These are phyloP conservation scores for Plantago rigida DNA, from an alignment of 305 asterid species.

Conservation along the genomic window DNA sequence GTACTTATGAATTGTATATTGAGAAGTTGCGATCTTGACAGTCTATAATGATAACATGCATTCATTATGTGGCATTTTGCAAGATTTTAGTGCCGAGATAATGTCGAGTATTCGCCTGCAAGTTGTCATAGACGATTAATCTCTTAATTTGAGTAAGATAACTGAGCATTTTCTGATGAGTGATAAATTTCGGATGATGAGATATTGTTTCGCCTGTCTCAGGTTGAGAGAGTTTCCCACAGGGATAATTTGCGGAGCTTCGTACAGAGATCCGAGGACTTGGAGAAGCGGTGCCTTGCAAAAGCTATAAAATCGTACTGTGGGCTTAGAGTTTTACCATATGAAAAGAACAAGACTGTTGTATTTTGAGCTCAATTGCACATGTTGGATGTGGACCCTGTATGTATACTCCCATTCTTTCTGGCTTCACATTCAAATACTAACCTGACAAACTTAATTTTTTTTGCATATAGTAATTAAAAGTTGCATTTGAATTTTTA, in stretches of 20 bases:
- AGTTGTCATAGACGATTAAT: too few relatives aligned
- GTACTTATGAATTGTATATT: too few relatives aligned
- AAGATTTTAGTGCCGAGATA: background rate
- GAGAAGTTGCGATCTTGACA: too few relatives aligned
- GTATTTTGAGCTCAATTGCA: conserved; percentile 45
- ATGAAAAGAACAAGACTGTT: conserved; percentile 61
- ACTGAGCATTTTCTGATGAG: too few relatives aligned
- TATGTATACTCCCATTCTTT: conserved; percentile 23
- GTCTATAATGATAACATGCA: too few relatives aligned
- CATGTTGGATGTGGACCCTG: conserved; percentile 14
- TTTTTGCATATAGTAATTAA: conserved; percentile 14
- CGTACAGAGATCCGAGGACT: conserved; percentile 72
- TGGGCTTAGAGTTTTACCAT: conserved; percentile 79
- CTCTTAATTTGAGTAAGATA: too few relatives aligned
- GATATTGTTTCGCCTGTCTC: conserved; percentile 22
- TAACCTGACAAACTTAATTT: background rate
- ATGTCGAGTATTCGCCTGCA: too few relatives aligned
- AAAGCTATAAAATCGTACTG: conserved; percentile 83
- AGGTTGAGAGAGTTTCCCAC: conserved; percentile 89
- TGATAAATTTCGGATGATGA: too few relatives aligned
- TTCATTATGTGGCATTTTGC: background rate
- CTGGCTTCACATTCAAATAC: conserved; percentile 2
- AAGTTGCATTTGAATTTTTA: conserved; percentile 3
- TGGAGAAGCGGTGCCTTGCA: conserved; percentile 85
- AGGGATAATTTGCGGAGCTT: conserved; percentile 67